phyloP scores from a whole-genome alignment of 768 basidiomycete species.

The Coprinopsis cinerea region DNA sequence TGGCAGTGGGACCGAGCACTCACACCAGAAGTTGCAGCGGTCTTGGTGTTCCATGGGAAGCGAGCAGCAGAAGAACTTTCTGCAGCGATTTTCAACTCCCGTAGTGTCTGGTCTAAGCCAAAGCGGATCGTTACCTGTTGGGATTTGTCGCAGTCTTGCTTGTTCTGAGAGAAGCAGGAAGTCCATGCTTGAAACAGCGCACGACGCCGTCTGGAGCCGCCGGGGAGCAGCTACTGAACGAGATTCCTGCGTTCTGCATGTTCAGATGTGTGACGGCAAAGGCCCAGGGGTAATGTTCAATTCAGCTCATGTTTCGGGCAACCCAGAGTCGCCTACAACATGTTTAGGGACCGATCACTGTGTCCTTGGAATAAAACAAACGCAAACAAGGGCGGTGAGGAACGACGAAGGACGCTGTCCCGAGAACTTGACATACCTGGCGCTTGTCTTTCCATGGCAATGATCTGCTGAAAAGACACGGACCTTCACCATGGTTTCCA shows the following conservation, averaged over 20 bases:
- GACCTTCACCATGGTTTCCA: background rate
- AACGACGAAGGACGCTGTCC: too few species aligned
- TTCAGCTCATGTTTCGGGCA: too few species aligned
- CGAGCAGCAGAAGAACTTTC: slow-evolving; percentile 33
- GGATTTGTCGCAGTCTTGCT: slow-evolving; percentile 28
- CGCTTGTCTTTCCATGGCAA: background rate
- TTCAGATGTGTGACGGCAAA: background rate
- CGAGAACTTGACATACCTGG: too few species aligned
- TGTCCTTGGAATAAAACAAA: background rate
- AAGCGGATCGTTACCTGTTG: slow-evolving; percentile 26
- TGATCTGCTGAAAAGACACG: background rate
- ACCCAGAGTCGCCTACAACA: too few species aligned
- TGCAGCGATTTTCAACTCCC: slow-evolving; percentile 4
- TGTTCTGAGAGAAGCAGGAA: slow-evolving; percentile 10
- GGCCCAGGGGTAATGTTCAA: too few species aligned
- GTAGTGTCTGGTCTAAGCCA: background rate
- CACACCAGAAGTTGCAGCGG: slow-evolving; percentile 34
- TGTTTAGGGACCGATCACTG: too few species aligned
- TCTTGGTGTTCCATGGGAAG: slow-evolving; percentile 14
- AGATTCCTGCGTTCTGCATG: slow-evolving; percentile 13
- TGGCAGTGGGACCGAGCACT: slow-evolving; percentile 4
- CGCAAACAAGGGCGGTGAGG: too few species aligned
- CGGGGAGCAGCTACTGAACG: slow-evolving; percentile 16
- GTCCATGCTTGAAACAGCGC: slow-evolving; percentile 22
- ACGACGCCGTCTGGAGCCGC: slow-evolving; percentile 24